phyloP scores from a whole-genome alignment of 129 eudicot genomes.

The Flaveria bidentis region DNA sequence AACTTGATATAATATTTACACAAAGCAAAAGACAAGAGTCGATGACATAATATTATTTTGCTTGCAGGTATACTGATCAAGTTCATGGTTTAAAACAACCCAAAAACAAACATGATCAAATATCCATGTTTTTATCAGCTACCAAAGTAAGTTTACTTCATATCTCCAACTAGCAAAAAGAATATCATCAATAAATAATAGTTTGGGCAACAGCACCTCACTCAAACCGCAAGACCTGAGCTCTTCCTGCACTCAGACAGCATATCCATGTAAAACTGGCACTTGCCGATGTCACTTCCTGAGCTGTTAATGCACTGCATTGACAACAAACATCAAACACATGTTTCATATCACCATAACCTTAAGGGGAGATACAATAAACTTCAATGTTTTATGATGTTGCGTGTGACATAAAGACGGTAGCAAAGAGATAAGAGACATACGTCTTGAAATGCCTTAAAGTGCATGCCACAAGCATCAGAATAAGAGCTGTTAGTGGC shows the following conservation, averaged over 20 bases:
- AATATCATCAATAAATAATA: constrained; percentile 21
- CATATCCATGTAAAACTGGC: constrained; percentile 98
- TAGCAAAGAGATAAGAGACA: constrained; percentile 17
- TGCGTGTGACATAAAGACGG: neutral
- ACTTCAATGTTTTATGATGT: neutral
- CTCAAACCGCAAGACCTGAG: constrained; percentile 51
- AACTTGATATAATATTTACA: neutral
- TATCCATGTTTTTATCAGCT: constrained; percentile 29
- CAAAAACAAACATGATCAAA: constrained; percentile 19
- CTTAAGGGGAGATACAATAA: neutral
- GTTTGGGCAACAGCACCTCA: constrained; percentile 10
- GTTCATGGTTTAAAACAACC: constrained; percentile 1
- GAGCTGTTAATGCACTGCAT: constrained; percentile 84
- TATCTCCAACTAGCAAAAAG: constrained; percentile 11
- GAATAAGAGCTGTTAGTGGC: constrained; percentile 37
- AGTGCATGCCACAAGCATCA: constrained; percentile 76
- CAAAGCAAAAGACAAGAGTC: neutral
- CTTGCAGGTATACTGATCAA: neutral
- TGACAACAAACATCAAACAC: neutral
- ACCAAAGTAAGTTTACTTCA: constrained; percentile 16
- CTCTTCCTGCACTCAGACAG: constrained; percentile 75
- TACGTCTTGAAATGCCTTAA: constrained; percentile 91
- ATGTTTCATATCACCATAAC: neutral
- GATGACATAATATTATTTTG: neutral
- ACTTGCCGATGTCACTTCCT: constrained; percentile 88